Percentiles rank a stretch among this genome's conserved stretches.
Conservation (phyloP, 1,284 basidiomycete genomes). For the Cutaneotrichosporon arboriforme region DNA sequence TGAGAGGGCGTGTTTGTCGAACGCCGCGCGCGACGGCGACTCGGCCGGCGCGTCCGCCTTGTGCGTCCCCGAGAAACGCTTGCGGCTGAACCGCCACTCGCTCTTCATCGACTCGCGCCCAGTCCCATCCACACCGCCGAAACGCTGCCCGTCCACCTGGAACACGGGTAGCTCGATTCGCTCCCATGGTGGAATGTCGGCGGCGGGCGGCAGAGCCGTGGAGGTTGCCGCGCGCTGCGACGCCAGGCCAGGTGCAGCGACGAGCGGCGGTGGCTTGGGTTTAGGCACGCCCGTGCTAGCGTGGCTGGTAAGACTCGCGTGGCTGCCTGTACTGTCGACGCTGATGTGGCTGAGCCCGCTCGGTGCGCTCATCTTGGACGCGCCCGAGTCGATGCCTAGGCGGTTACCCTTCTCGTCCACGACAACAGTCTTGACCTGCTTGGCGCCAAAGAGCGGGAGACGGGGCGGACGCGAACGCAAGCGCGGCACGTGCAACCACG, state of each 20-base stretch:
- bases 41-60: not conserved
- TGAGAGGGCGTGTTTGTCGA: not conserved
- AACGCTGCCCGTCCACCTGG: slow-evolving; percentile 44
- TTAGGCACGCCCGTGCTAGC: not conserved
- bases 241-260: not conserved
- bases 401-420: slow-evolving; percentile 2
- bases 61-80: slow-evolving; percentile 7
- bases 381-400: not conserved
- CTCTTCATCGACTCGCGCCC: slow-evolving; percentile 21
- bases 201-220: not conserved
- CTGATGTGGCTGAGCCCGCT: not conserved
- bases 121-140: slow-evolving; percentile 25
- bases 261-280: not conserved
- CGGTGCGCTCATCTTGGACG: not conserved
- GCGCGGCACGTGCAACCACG: slow-evolving; percentile 11
- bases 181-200: slow-evolving; percentile 47
- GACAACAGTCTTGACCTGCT: slow-evolving; percentile 4
- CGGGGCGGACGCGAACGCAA: not conserved
- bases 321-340: not conserved
- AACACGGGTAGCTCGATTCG: slow-evolving; percentile 44
- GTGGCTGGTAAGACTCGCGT: not conserved
- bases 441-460: not conserved
- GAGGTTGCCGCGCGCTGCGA: not conserved
- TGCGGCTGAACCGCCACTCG: slow-evolving; percentile 35
- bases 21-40: not conserved